Percentiles rank a stretch among this genome's conserved stretches.
These are phyloP conservation scores for Chalciporus sp. DNA, from an alignment of 1,284 basidiomycete species.

Conservation along the genomic window DNA sequence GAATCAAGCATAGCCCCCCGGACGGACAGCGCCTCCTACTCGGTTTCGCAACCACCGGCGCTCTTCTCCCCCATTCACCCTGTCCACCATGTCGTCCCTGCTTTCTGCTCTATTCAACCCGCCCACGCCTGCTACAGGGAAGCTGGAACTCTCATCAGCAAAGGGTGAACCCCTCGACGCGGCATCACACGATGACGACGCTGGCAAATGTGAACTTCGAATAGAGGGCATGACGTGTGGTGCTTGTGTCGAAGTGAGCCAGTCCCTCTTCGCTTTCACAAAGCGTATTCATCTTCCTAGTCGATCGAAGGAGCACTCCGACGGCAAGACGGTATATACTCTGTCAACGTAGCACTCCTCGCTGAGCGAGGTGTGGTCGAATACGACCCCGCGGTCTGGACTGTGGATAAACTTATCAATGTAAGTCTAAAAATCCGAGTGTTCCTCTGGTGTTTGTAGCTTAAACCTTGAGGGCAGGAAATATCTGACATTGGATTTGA, in stretches of 20 bases:
- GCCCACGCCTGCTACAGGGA: conserved; percentile 11
- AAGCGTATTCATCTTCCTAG: conserved; percentile 39
- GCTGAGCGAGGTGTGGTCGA: conserved; percentile 92
- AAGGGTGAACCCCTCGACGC: conserved; percentile 40
- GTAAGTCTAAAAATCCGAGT: conserved; percentile 44
- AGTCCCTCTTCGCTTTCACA: background rate
- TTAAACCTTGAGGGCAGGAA: conserved; percentile 53
- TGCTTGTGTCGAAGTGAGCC: conserved; percentile 82
- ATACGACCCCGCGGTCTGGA: conserved; percentile 86
- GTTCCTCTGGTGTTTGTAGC: conserved; percentile 3
- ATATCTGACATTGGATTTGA: conserved; percentile 94
- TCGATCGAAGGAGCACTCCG: conserved; percentile 94
- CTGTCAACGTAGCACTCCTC: conserved; percentile 90
- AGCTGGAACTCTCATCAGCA: conserved; percentile 25
- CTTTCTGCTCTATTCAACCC: conserved; percentile 5
- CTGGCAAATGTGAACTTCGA: conserved; percentile 66
- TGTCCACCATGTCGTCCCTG: conserved; percentile 6
- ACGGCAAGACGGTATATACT: conserved; percentile 81
- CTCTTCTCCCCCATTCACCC: background rate
- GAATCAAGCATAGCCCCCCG: background rate
- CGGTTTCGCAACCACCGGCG: background rate
- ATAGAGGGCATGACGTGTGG: conserved; percentile 94
- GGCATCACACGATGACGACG: conserved; percentile 19
- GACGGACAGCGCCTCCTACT: background rate
- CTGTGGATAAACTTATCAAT: conserved; percentile 74